Base-by-base conservation (phyloP, 177 flowering plant species). In the Vitis hybrid region DNA sequence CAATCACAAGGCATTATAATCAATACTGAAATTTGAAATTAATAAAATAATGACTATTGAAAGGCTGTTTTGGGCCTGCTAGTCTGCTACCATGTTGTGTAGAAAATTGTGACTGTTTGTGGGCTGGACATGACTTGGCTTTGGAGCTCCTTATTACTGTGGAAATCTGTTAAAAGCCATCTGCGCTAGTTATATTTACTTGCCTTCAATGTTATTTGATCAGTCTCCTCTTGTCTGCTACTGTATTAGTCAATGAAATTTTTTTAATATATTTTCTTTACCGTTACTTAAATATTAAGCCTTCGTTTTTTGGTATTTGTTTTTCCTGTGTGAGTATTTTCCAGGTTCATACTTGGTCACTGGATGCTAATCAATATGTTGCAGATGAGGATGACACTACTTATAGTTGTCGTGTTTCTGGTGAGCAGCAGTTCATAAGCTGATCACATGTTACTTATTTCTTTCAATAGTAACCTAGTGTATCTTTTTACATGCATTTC, bases 351-450 rank as follows among this genome's bases (percentile, higher is more conserved):
- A 79, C 82, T 14, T 96, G 99, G 99, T 84, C 89, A 18, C 57
- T 75, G 65, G 98, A 96, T 86, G 97, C 94, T 39, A 96, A 92
- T 73, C 95, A 88, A 69, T 96, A 85, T 83, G 88, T 94, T 52
- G 89, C 97, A 77, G 98, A 94, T 80, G 99, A 96, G 85, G 99
- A 96, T 79, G 95, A 93, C 52, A 83, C 56, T 68, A 85, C 89
- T 60, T 94, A 86, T 69, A 89, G 88, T 75, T 91, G 97, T 72
- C 98, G 98, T 70, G 87, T 87, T 70, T 93, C 97, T 71, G 99
- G 99, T 90, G 77, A 76, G 87, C 60, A 76, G 87, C 60, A 26
- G 18, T 50, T 48, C 12, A 31, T 10, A 51, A 51, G 57, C 52
- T 55, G 6, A n/a, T 67, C 14, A 13, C 22, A 53, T 26, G 56